phyloP scores from a whole-genome alignment of 2,329 filamentous ascomycete species.

The Tetracladium maxilliforme region DNA sequence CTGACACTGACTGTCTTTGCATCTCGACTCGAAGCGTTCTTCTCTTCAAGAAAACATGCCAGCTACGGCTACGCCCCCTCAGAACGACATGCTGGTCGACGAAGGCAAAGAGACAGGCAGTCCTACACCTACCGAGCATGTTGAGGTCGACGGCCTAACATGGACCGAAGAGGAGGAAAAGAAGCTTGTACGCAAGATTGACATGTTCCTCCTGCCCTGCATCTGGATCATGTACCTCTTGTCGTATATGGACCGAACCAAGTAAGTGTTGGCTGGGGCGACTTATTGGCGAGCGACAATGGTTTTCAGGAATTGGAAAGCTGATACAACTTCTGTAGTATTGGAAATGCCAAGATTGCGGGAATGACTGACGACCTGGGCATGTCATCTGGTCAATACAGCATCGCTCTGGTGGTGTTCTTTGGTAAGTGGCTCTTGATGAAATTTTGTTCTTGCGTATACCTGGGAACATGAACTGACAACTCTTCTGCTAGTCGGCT shows the following conservation, averaged over 20 bases:
- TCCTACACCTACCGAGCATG: too few relatives aligned
- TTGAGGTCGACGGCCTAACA: not conserved
- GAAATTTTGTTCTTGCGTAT: too few relatives aligned
- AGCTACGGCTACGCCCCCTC: too few relatives aligned
- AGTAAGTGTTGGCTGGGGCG: conserved; percentile 1
- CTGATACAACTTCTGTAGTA: conserved; percentile 10
- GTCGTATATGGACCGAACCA: conserved; percentile 2
- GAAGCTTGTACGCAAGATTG: conserved; percentile 10
- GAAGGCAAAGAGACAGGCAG: too few relatives aligned
- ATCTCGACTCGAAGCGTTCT: too few relatives aligned
- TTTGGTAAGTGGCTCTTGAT: too few relatives aligned
- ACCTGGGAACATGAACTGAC: too few relatives aligned
- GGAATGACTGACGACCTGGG: conserved; percentile 30
- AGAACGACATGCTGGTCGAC: too few relatives aligned
- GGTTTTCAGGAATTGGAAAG: conserved; percentile 2
- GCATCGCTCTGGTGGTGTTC: conserved; percentile 34
- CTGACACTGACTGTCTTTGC: too few relatives aligned
- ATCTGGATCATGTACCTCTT: conserved; percentile 2
- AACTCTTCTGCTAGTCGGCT: too few relatives aligned
- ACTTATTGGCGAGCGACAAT: too few relatives aligned
- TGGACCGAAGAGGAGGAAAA: conserved; percentile 13
- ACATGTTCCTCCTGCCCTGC: conserved; percentile 3
- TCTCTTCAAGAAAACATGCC: too few relatives aligned
- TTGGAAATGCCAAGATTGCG: conserved; percentile 34
- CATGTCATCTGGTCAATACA: conserved; percentile 32